Base-by-base conservation (phyloP, 2,329 filamentous ascomycete genomes). In the Aureobasidium mangrovei region DNA sequence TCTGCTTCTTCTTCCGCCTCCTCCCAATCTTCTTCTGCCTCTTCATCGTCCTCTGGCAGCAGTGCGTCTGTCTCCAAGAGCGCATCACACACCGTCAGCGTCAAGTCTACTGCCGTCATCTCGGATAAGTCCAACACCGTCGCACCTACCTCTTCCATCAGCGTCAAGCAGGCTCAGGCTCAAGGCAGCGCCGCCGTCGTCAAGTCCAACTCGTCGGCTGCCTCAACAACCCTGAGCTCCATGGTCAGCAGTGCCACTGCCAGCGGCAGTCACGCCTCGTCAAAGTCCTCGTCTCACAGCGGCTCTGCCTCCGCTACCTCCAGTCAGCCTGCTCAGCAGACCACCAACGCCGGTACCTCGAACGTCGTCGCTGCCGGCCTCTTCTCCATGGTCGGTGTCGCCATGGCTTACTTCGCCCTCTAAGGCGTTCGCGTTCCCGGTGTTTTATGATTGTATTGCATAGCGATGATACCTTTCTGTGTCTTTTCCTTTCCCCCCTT, bases 81-180 rank as follows among this genome's bases (percentile, higher is more conserved):
- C 8, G 36, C 44, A 7, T 12, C 18, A 4, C 10, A 45, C 9
- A 26, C 28, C 27, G 32, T 6, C 27, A 29, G 18, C 31, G 12
- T 47, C 53, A 42, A 48, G 53, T 35, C 42, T 9, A 47, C 42
- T 41, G 38, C 43, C 31, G 43, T 39, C 43, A 31, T 54, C 10
- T 39, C 43, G 3, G 28, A 54, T 38, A 38, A 36, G 32, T 10
- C 28, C 36, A 47, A 47, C 53, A 46, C 43, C 18, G 44, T 42
- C 5, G 43, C 38, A 4, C 53, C 38, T 12, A 47, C 43, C 53
- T 35, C 43, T 7, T 24, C 53, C 44, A 47, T 53, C 31, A 53
- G 49, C 32, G 39, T 53, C 31, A 44, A 12, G 12, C 35, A 44
- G 9, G 49, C 49, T 53, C 49, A 53, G 49, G 49, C 40, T 24